A percentile compares a stretch with the other conserved stretches of the same genome.
Evolutionary conservation across 345 rosid species (phyloP).

Genomic region (Syzygium grande): DNA sequence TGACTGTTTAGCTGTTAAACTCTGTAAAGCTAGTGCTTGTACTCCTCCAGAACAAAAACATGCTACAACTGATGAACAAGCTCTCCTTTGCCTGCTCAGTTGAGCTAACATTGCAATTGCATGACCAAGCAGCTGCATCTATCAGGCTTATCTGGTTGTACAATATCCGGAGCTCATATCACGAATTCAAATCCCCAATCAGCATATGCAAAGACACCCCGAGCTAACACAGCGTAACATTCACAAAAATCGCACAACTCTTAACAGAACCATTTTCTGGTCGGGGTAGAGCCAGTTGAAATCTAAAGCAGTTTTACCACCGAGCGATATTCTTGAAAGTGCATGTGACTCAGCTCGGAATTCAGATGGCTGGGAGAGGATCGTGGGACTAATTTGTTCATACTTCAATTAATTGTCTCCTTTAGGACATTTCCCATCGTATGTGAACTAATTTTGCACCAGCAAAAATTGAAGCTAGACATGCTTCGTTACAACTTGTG

Average conservation of each 20-base stretch:
- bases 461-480: neutral
- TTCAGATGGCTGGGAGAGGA: neutral
- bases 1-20: neutral
- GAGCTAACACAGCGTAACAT: neutral
- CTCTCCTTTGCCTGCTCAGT: neutral
- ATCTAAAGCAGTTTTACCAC: neutral
- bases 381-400: neutral
- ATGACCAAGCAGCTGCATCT: neutral
- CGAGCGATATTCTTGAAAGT: neutral
- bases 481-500: neutral
- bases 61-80: neutral
- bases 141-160: no score
- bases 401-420: neutral
- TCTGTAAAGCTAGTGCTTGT: neutral
- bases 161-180: neutral
- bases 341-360: neutral
- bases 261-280: neutral
- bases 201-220: neutral
- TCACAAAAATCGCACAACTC: neutral
- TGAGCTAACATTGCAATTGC: neutral
- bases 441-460: neutral
- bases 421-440: neutral
- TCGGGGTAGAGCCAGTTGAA: neutral
- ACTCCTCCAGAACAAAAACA: neutral
- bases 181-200: neutral